Percentiles rank a stretch among this genome's conserved stretches.
These are phyloP conservation scores for Periconia digitata DNA, from an alignment of 2,329 filamentous ascomycete genomes.

Conservation along the genomic window DNA sequence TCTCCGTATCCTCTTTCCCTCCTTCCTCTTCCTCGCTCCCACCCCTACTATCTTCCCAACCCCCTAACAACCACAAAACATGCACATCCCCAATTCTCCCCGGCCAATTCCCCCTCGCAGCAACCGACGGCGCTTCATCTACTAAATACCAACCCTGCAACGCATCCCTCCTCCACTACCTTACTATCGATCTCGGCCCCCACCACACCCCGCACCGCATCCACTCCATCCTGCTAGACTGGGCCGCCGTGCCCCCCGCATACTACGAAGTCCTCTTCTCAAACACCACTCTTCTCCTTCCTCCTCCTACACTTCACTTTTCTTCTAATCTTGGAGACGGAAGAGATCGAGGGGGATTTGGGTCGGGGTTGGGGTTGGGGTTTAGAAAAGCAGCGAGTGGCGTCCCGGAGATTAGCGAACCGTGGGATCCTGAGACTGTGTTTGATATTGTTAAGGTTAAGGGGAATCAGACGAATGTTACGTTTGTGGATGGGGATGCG, in stretches of 20 bases:
- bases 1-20: slow-evolving; percentile 46
- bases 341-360: too few relatives aligned
- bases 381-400: slow-evolving; percentile 18
- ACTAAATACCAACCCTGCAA: slow-evolving; percentile 67
- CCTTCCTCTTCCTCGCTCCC: background rate
- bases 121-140: slow-evolving; percentile 65
- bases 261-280: slow-evolving; percentile 59
- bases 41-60: background rate
- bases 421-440: slow-evolving; percentile 41
- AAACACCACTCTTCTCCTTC: slow-evolving; percentile 46
- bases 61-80: slow-evolving; percentile 10
- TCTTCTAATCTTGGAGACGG: background rate
- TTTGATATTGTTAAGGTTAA: slow-evolving; percentile 44
- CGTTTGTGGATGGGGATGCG: slow-evolving; percentile 30
- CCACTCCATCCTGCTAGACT: slow-evolving; percentile 60
- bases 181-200: slow-evolving; percentile 57
- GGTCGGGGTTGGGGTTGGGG: slow-evolving; percentile 5
- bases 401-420: slow-evolving; percentile 44
- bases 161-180: slow-evolving; percentile 53
- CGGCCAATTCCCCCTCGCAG: slow-evolving; percentile 69
- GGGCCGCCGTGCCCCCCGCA: slow-evolving; percentile 58
- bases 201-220: slow-evolving; percentile 44
- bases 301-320: slow-evolving; percentile 5
- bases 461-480: slow-evolving; percentile 51
- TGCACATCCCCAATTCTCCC: slow-evolving; percentile 49